Conservation (phyloP, 768 basidiomycete genomes). For the Russula earlei region DNA sequence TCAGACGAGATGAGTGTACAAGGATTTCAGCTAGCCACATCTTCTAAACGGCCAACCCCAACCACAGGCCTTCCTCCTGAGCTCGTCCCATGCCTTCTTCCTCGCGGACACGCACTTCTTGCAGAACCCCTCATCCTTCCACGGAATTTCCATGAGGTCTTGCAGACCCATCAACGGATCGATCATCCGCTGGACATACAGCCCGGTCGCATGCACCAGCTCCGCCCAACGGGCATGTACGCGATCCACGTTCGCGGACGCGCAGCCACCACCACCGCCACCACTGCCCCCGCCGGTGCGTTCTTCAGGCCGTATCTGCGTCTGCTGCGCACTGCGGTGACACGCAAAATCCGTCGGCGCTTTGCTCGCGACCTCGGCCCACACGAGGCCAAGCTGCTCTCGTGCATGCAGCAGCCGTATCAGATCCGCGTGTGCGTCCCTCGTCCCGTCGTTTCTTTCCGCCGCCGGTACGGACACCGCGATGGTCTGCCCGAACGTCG, state of each 20-base stretch:
- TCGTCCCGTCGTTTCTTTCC: background rate
- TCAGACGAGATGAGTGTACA: no score
- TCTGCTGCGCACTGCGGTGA: conserved; percentile 2
- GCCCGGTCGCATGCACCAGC: conserved; percentile 18
- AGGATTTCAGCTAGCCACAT: background rate
- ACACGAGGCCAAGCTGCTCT: conserved; percentile 21
- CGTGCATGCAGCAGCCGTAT: conserved; percentile 21
- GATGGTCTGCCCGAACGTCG: conserved; percentile 24
- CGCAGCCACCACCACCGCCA: background rate
- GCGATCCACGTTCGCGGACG: conserved; percentile 7
- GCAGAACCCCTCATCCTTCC: conserved; percentile 29
- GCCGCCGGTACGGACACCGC: conserved; percentile 2
- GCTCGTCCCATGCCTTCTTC: conserved; percentile 25
- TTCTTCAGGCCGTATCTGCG: background rate
- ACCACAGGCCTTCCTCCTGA: conserved; percentile 15
- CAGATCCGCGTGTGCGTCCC: conserved; percentile 16
- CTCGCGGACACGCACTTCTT: conserved; percentile 26
- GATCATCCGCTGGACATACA: conserved; percentile 26
- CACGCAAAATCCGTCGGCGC: conserved; percentile 20
- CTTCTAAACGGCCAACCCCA: conserved; percentile 1
- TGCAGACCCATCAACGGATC: conserved; percentile 32
- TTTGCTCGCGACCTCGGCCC: conserved; percentile 18
- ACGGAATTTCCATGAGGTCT: conserved; percentile 25
- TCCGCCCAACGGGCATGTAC: conserved; percentile 16
- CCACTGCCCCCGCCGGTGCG: background rate